Evolutionary conservation across 768 basidiomycete genomes (phyloP), one percentile per base, ranked within the genome.

Genomic region (Grammothele lineata): DNA sequence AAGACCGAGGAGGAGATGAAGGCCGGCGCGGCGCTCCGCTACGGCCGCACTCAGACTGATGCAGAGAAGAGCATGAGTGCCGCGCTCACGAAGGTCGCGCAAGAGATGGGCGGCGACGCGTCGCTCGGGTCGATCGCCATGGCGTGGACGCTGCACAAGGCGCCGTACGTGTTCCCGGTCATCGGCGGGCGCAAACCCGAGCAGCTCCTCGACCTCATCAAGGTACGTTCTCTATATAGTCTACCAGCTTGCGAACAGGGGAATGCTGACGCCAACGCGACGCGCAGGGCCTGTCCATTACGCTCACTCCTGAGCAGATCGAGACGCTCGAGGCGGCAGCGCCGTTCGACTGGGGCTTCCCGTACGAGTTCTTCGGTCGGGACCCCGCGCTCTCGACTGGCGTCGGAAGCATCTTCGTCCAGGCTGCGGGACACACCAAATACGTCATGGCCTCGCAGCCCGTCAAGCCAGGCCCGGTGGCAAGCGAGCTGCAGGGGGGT

Each of bases 271-370:
- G 27, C 59, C 77, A n/a, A 37, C 60, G 37, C 68, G 68, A 26
- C 77, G 77, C 48, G 73, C 17, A 68, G 76, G 52, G 74, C 75
- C 55, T 79, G 4, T 65, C 69, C 17, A 70, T 79, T 30, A 49
- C 62, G 0, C 66, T 78, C 26, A 69, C 69, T 2, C 51, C 62
- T 0, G 68, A 70, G 25, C 74, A 78, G 22, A 70, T 77, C 23
- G 59, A 66, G 30, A 66, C 62, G 34, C 48, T 80, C 7, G 76
- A 79, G 37, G 57, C 61, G 9, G 55, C 63, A 5, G 43, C 66
- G 14, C 66, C 69, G 0, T 74, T 79, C 48, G 69, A 74, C 30
- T 46, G 51, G 14, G 27, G 27, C 27, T 30, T 30, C 27, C 27
- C 27, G 27, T 30, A 30, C 27, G 27, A 14, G 27, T 30, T 22